Conservation (phyloP, 495 filamentous ascomycete genomes). For the Penicillium riverlandense region DNA sequence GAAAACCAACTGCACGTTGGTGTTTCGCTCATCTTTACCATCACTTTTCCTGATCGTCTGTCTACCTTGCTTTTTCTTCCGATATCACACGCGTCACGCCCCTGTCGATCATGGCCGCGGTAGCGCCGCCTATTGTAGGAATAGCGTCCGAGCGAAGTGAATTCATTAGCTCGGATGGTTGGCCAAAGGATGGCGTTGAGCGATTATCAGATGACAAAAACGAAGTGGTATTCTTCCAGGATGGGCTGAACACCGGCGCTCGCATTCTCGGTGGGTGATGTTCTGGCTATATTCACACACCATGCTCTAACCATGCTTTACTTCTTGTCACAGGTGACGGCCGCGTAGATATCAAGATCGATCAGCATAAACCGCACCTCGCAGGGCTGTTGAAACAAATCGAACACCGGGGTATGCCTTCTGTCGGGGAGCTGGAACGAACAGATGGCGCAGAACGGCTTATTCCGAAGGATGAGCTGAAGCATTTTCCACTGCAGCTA, state of each 20-base stretch:
- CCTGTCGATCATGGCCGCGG: background rate
- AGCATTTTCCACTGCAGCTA: conserved; percentile 45
- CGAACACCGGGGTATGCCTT: background rate
- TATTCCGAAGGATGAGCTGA: conserved; percentile 44
- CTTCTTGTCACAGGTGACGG: conserved; percentile 1
- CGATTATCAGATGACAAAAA: background rate
- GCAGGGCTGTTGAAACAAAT: conserved; percentile 1
- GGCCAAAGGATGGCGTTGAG: background rate
- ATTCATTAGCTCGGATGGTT: background rate
- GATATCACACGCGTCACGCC: background rate
- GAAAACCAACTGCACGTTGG: background rate
- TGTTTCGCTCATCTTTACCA: conserved; percentile 1
- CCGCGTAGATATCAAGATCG: conserved; percentile 4
- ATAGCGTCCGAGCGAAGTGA: background rate
- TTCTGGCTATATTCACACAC: background rate
- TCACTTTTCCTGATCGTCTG: no score
- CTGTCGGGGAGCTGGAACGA: background rate
- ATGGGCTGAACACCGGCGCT: conserved; percentile 1
- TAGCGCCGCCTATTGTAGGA: background rate
- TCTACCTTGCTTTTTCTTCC: conserved; percentile 2
- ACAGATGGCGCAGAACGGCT: conserved; percentile 12
- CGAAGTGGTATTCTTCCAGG: background rate
- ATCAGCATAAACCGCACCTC: conserved; percentile 2
- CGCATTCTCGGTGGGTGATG: background rate
- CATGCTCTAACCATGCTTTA: conserved; percentile 1